Evolutionary conservation across 345 rosid species (phyloP).

Genomic region (Carallia pectinifolia): DNA sequence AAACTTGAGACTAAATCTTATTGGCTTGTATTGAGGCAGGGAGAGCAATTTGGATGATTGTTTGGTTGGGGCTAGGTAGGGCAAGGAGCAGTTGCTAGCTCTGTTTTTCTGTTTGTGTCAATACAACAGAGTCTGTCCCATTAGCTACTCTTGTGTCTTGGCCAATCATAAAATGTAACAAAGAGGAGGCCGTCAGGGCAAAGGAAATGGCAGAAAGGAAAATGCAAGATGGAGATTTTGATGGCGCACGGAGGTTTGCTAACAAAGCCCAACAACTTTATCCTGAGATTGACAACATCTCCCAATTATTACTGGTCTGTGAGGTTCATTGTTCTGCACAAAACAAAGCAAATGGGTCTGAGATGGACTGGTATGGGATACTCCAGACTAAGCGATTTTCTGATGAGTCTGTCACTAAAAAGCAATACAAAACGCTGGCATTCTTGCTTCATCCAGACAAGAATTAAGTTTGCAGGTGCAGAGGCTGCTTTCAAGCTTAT

Average conservation of each 20-base stretch:
- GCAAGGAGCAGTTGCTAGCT: neutral
- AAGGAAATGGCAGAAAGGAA: conserved; percentile 57
- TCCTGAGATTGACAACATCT: conserved; percentile 59
- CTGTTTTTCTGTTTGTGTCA: neutral
- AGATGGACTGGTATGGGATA: conserved; percentile 79
- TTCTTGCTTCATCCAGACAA: conserved; percentile 90
- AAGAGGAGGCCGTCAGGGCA: conserved; percentile 80
- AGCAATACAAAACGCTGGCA: conserved; percentile 80
- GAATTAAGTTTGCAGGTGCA: conserved; percentile 74
- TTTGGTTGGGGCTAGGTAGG: neutral
- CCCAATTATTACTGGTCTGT: conserved; percentile 65
- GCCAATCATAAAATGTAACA: conserved; percentile 68
- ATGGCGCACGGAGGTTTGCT: conserved; percentile 52
- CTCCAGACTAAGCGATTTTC: conserved; percentile 57
- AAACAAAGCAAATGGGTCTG: conserved; percentile 47
- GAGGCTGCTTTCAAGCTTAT: conserved; percentile 92
- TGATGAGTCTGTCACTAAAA: conserved; percentile 61
- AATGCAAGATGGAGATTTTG: conserved; percentile 55
- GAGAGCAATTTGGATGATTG: conserved; percentile 20
- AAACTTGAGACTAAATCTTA: conserved; percentile 2
- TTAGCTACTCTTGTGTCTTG: neutral
- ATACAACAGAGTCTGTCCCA: neutral
- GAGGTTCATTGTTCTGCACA: conserved; percentile 70
- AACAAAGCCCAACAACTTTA: conserved; percentile 64
- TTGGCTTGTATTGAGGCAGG: conserved; percentile 13